These are phyloP conservation scores for Euphrasia arctica DNA, from an alignment of 305 asterid species.

Conservation along the genomic window DNA sequence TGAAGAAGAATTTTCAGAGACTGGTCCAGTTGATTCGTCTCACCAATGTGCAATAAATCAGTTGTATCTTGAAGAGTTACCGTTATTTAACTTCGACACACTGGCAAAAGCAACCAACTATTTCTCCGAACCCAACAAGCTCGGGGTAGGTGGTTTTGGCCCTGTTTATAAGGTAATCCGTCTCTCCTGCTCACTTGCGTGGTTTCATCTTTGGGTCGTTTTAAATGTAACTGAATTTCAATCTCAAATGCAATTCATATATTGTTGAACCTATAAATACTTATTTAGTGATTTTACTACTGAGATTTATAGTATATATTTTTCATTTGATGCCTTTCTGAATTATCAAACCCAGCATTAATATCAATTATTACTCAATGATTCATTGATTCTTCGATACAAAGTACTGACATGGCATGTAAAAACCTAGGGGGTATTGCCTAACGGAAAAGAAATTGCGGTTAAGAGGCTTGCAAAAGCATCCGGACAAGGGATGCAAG, in stretches of 20 bases:
- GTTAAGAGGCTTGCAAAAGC: conserved; percentile 55
- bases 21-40: conserved; percentile 17
- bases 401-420: conserved; percentile 17
- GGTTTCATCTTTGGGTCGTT: not conserved
- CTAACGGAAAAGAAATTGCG: conserved; percentile 46
- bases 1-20: conserved; percentile 7
- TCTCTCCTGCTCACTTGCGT: not conserved
- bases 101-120: conserved; percentile 46
- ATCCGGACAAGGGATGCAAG: conserved; percentile 53
- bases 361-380: too few relatives aligned
- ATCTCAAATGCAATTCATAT: too few relatives aligned
- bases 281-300: too few relatives aligned
- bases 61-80: conserved; percentile 46
- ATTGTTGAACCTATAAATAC: too few relatives aligned
- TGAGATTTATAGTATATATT: too few relatives aligned
- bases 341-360: too few relatives aligned
- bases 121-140: conserved; percentile 43
- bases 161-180: conserved; percentile 57
- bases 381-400: not conserved
- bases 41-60: conserved; percentile 28
- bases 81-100: conserved; percentile 37
- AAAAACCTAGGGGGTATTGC: conserved; percentile 42
- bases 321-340: too few relatives aligned
- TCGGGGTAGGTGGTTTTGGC: conserved; percentile 74
- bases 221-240: not conserved